Evolutionary conservation across 805 yeast genomes (phyloP).

Genomic region (Jamesozyma piceae): DNA sequence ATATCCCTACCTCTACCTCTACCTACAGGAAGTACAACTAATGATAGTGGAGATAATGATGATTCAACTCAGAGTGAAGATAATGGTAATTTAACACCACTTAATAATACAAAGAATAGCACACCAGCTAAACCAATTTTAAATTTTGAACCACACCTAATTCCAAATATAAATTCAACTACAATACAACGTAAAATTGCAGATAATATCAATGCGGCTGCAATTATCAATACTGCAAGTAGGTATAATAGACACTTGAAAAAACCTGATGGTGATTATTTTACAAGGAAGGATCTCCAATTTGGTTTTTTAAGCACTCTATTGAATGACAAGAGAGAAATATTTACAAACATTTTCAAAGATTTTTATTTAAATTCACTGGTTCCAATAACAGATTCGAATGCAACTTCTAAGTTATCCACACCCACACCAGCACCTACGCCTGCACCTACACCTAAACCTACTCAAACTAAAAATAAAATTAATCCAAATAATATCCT

Average conservation of each 20-base stretch:
- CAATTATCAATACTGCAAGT: not conserved
- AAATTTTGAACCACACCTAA: not conserved
- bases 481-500: not conserved
- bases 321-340: constrained; percentile 52
- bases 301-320: constrained; percentile 61
- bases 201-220: constrained; percentile 23
- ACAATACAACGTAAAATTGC: not conserved
- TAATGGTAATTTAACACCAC: constrained; percentile 19
- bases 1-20: not conserved
- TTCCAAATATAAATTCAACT: not conserved
- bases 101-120: not conserved
- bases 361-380: constrained; percentile 30
- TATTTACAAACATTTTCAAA: constrained; percentile 58
- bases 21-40: not conserved
- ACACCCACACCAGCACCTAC: not conserved
- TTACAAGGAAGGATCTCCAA: constrained; percentile 82
- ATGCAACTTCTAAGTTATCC: not conserved
- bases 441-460: not conserved
- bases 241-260: constrained; percentile 49
- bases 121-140: not conserved
- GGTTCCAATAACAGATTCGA: constrained; percentile 24
- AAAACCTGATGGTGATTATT: constrained; percentile 85
- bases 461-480: not conserved
- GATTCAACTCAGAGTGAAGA: constrained; percentile 19
- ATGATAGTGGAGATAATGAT: constrained; percentile 7